Percentiles rank a stretch among this genome's conserved stretches.
These are phyloP conservation scores for Onygena corvina DNA, from an alignment of 2,329 filamentous ascomycete genomes.

Conservation along the genomic window DNA sequence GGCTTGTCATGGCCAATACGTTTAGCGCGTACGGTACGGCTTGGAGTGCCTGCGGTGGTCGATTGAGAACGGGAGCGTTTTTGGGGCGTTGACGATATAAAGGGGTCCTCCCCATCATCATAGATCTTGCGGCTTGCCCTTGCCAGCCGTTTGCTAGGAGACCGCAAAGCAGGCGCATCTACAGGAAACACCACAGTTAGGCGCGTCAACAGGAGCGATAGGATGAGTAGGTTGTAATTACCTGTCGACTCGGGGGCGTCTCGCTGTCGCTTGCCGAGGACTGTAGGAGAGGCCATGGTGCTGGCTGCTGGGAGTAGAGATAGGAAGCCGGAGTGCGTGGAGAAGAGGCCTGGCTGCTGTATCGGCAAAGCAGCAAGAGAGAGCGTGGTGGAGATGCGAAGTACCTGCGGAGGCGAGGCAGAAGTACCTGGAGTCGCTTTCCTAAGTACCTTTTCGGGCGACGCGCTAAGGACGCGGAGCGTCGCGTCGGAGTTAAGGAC, in stretches of 20 bases:
- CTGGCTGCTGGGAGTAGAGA: conserved; percentile 19
- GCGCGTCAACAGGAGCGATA: conserved; percentile 14
- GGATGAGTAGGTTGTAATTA: conserved; percentile 20
- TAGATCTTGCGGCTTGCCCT: conserved; percentile 32
- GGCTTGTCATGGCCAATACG: conserved; percentile 35
- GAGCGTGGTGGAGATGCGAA: conserved; percentile 12
- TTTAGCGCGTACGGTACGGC: conserved; percentile 37
- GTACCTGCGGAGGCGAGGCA: conserved; percentile 11
- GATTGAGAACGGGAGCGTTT: conserved; percentile 29
- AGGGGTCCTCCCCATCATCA: conserved; percentile 22
- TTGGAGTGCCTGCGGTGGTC: conserved; percentile 17
- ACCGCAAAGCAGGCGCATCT: conserved; percentile 24
- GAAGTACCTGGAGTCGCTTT: conserved; percentile 11
- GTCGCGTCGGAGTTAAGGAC: conserved; percentile 13
- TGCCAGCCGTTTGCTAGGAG: conserved; percentile 38
- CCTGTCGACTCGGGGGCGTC: conserved; percentile 27
- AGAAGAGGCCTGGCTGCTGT: conserved; percentile 15
- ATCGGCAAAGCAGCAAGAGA: conserved; percentile 20
- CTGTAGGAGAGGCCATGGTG: conserved; percentile 29
- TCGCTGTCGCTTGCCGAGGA: conserved; percentile 17
- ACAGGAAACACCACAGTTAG: conserved; percentile 15
- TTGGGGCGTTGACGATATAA: conserved; percentile 21
- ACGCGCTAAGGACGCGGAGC: conserved; percentile 11
- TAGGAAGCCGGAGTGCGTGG: conserved; percentile 16
- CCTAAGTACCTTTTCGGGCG: conserved; percentile 17